Conservation (phyloP, 352 stramenopile genomes). For the Globisporangium nunn region DNA sequence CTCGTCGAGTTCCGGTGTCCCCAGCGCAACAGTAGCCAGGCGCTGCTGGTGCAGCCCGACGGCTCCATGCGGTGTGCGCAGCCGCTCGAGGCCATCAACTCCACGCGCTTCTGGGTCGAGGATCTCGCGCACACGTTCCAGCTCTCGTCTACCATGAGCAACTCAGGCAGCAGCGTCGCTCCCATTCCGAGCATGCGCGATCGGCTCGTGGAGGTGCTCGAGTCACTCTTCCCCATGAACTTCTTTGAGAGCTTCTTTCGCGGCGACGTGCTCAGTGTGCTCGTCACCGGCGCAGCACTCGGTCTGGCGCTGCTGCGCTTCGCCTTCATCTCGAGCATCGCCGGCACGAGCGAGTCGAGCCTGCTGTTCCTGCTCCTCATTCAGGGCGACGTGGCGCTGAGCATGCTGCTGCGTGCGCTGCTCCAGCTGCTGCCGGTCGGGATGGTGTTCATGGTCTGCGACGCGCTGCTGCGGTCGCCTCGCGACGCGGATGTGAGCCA, state of each 20-base stretch:
- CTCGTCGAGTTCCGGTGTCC: slow-evolving; percentile 19
- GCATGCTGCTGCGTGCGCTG: slow-evolving; percentile 28
- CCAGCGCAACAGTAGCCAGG: slow-evolving; percentile 4
- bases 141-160: not conserved
- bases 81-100: slow-evolving; percentile 18
- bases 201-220: slow-evolving; percentile 19
- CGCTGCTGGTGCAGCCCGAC: slow-evolving; percentile 28
- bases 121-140: slow-evolving; percentile 29
- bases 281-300: slow-evolving; percentile 24
- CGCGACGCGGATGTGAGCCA: slow-evolving; percentile 8
- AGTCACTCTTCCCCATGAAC: slow-evolving; percentile 27
- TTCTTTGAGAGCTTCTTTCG: slow-evolving; percentile 18
- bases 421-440: slow-evolving; percentile 33
- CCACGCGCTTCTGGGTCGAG: slow-evolving; percentile 40
- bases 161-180: slow-evolving; percentile 8
- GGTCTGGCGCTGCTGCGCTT: slow-evolving; percentile 23
- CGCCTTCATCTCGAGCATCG: slow-evolving; percentile 9
- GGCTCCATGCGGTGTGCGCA: slow-evolving; percentile 25
- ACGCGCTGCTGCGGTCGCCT: slow-evolving; percentile 23
- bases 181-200: slow-evolving; percentile 22
- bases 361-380: slow-evolving; percentile 41
- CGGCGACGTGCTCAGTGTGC: slow-evolving; percentile 29
- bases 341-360: slow-evolving; percentile 18
- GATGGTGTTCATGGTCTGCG: slow-evolving; percentile 36
- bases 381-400: slow-evolving; percentile 35